Conservation (phyloP, 2,329 filamentous ascomycete genomes). For the Trichoderma sp. region DNA sequence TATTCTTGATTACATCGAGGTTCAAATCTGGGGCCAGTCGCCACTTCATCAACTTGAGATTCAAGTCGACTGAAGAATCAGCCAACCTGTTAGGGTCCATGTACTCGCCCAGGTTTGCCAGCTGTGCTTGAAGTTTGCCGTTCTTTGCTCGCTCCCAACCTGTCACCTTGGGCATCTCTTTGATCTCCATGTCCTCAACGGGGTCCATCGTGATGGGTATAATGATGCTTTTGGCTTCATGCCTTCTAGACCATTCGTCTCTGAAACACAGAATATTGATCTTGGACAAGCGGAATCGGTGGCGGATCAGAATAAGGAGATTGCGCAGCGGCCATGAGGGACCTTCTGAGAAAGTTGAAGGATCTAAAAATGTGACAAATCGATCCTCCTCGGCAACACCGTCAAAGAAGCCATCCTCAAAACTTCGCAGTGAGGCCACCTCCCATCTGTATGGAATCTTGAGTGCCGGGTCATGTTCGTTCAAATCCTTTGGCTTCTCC, state of each 20-base stretch:
- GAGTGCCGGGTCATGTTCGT: conserved; percentile 46
- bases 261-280: conserved; percentile 88
- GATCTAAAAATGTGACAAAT: conserved; percentile 85
- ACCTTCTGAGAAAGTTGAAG: conserved; percentile 82
- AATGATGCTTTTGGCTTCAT: conserved; percentile 79
- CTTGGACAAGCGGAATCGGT: conserved; percentile 73
- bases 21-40: conserved; percentile 85
- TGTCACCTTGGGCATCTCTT: conserved; percentile 79
- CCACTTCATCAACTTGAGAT: conserved; percentile 99
- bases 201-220: conserved; percentile 61
- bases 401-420: conserved; percentile 85
- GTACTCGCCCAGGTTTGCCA: conserved; percentile 83
- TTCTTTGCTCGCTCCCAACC: conserved; percentile 87
- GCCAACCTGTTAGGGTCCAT: conserved; percentile 88
- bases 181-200: conserved; percentile 42
- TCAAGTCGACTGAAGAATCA: conserved; percentile 92
- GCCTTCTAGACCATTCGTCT: conserved; percentile 73
- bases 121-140: conserved; percentile 73
- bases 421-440: conserved; percentile 71
- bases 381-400: conserved; percentile 67
- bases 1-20: conserved; percentile 83
- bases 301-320: conserved; percentile 77
- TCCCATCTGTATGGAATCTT: conserved; percentile 70
- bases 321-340: conserved; percentile 95
- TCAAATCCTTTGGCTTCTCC: conserved; percentile 41